These are phyloP conservation scores for Cairneyella variabilis DNA, from an alignment of 495 filamentous ascomycete genomes.

Conservation along the genomic window DNA sequence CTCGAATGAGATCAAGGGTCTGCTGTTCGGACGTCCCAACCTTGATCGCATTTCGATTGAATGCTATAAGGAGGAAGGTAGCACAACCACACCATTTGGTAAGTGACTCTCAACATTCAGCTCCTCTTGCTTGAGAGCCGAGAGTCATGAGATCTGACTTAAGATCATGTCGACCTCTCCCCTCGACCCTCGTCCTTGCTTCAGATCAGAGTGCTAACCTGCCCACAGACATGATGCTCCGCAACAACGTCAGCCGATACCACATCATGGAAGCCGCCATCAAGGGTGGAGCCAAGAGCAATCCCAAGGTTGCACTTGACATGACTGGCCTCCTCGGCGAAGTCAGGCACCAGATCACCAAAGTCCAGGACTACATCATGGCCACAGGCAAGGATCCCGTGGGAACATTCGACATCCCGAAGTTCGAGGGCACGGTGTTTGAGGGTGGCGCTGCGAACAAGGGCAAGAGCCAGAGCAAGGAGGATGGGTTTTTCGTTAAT, in stretches of 20 bases:
- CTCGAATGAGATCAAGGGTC: slow-evolving; percentile 54
- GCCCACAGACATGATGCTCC: slow-evolving; percentile 75
- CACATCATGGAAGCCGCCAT: slow-evolving; percentile 59
- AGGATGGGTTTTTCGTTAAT: slow-evolving; percentile 26
- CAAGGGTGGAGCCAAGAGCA: slow-evolving; percentile 41
- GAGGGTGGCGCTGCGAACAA: slow-evolving; percentile 8
- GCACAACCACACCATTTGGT: slow-evolving; percentile 69
- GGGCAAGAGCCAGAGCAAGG: slow-evolving; percentile 5
- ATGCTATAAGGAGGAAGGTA: slow-evolving; percentile 70
- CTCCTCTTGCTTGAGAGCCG: no score
- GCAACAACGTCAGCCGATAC: slow-evolving; percentile 59
- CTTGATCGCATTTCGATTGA: slow-evolving; percentile 51
- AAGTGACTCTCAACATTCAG: no score
- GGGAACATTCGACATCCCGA: slow-evolving; percentile 49
- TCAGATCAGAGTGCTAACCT: no score
- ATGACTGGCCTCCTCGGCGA: slow-evolving; percentile 45
- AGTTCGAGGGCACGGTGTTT: slow-evolving; percentile 31
- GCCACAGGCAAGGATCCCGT: slow-evolving; percentile 54
- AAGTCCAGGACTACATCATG: slow-evolving; percentile 54
- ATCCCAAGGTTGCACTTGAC: slow-evolving; percentile 45
- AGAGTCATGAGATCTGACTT: no score
- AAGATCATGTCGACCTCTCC: no score
- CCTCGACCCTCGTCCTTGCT: no score
- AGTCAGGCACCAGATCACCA: slow-evolving; percentile 44
- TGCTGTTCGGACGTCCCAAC: slow-evolving; percentile 56